phyloP scores from a whole-genome alignment of 768 basidiomycete species.

The Boletellus ananas region DNA sequence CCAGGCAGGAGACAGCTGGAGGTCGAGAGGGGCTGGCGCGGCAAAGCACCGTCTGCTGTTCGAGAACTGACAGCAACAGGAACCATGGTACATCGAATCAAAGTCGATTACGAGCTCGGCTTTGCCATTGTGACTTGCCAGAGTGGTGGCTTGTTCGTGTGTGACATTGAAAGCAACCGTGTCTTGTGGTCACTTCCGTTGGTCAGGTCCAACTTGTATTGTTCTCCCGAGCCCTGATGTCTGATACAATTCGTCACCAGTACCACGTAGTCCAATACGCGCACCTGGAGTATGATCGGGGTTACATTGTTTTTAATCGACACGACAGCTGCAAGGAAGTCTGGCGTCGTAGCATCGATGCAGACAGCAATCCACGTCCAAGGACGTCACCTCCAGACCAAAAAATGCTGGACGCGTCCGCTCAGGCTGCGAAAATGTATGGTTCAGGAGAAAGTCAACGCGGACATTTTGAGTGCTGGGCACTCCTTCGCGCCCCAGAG shows the following conservation, averaged over 20 bases:
- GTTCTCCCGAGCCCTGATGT: neutral
- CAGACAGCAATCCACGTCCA: slow-evolving; percentile 21
- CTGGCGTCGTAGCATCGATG: slow-evolving; percentile 51
- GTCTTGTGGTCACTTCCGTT: slow-evolving; percentile 61
- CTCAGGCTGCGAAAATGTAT: slow-evolving; percentile 16
- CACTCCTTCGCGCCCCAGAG: slow-evolving; percentile 47
- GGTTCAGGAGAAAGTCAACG: slow-evolving; percentile 15
- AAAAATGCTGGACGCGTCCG: slow-evolving; percentile 22
- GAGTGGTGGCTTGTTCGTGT: slow-evolving; percentile 55
- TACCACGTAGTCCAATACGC: slow-evolving; percentile 36
- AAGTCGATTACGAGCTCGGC: slow-evolving; percentile 62
- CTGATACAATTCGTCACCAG: slow-evolving; percentile 7
- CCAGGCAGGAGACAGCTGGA: slow-evolving; percentile 45
- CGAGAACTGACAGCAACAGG: slow-evolving; percentile 35
- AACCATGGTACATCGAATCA: slow-evolving; percentile 62
- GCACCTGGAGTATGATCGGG: slow-evolving; percentile 70
- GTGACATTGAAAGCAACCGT: slow-evolving; percentile 45
- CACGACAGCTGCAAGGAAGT: slow-evolving; percentile 57
- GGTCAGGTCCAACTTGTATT: slow-evolving; percentile 34
- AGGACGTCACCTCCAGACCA: slow-evolving; percentile 33
- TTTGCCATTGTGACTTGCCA: slow-evolving; percentile 56
- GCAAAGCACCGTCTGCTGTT: slow-evolving; percentile 40
- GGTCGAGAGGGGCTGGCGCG: slow-evolving; percentile 54
- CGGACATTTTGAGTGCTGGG: slow-evolving; percentile 64
- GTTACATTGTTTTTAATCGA: slow-evolving; percentile 71